Evolutionary conservation across 768 basidiomycete genomes (phyloP), one percentile per base, ranked within the genome.

Genomic region (Cystoderma amianthinum): DNA sequence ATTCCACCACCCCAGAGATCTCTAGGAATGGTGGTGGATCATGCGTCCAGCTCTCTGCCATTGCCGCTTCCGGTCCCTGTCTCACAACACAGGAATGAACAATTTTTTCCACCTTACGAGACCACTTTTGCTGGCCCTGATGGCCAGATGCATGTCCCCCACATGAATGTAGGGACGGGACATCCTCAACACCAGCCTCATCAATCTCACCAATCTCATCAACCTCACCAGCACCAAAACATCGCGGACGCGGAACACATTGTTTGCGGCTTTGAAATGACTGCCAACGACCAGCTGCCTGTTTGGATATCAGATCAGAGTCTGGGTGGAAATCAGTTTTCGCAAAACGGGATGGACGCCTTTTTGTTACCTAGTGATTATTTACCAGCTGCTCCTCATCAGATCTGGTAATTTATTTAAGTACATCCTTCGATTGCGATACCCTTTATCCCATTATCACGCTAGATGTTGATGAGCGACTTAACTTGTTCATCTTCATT

Each of bases 271-370:
- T 82, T 88, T 52, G 84, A 85, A 56, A 68, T 72, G 59, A 80
- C 79, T 16, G 64, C 82, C 10, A 80, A 68, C 44, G 85, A 87
- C 53, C 85, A 87, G 50, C 65, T 88, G 7, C 87, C 88, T 15
- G 80, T 90, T 19, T 91, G 87, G 87, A 78, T 90, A 34, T 85
- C 86, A 24, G 88, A 91, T 57, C 83, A 86, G 58, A 86, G 74
- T 49, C 62, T 90, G 2, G 88, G 87, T 34, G 87, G 85, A 37
- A 75, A 65, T 51, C 74, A 79, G 5, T 85, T 88, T 61, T 72
- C 79, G 22, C 85, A 87, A 57, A 76, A 85, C 51, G 88, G 89
- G 47, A 86, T 91, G 67, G 85, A 91, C 52, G 85, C 88, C 3
- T 90, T 90, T 63, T 65, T 91, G 36, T 68, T 91, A 25, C 88